phyloP scores from a whole-genome alignment of 1,139 yeast species.

The Chernovozyma sophiae-reginae region DNA sequence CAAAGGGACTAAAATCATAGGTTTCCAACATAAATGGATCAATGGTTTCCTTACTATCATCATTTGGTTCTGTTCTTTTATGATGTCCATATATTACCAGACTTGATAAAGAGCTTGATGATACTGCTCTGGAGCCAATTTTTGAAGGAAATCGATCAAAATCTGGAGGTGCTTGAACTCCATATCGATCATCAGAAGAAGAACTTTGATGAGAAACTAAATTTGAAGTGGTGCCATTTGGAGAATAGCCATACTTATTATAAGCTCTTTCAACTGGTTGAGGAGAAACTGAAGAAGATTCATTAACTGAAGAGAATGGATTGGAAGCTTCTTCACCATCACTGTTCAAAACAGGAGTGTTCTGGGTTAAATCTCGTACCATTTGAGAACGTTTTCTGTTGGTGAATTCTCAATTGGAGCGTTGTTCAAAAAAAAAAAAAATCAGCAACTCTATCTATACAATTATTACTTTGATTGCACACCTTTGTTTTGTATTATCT shows the following conservation, averaged over 20 bases:
- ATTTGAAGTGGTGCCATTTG: conserved; percentile 16
- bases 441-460: too few species aligned
- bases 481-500: too few species aligned
- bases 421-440: too few species aligned
- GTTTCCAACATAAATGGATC: conserved; percentile 9
- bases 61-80: conserved; percentile 6
- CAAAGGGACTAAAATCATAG: conserved; percentile 70
- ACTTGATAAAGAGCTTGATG: conserved; percentile 24
- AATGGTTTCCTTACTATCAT: conserved; percentile 8
- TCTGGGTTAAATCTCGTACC: conserved; percentile 2
- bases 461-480: too few species aligned
- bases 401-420: too few species aligned
- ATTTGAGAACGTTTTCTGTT: too few species aligned
- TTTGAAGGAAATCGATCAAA: conserved; percentile 26
- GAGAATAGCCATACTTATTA: conserved; percentile 10
- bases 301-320: not conserved
- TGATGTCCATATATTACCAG: conserved; percentile 5
- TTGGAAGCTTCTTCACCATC: not conserved
- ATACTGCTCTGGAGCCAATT: conserved; percentile 25
- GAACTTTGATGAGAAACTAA: conserved; percentile 12
- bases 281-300: not conserved
- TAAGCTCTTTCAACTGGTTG: not conserved
- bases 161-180: conserved; percentile 11
- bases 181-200: conserved; percentile 4
- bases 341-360: not conserved